Conservation (phyloP, 169 alveolate genomes). For the Eimeria brunetti region DNA sequence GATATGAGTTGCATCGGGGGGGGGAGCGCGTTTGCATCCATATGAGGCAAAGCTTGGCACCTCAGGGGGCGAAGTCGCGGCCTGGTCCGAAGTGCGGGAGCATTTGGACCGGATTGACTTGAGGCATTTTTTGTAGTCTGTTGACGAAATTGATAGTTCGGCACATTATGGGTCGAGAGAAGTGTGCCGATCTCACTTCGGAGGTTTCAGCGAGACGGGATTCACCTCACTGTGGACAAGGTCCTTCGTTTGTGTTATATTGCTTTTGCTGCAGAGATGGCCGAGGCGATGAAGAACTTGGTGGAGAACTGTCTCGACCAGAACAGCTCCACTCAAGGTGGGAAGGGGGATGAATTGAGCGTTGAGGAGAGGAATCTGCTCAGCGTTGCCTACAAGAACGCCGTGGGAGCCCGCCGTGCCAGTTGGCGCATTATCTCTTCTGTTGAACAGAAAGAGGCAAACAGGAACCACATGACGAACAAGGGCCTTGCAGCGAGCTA, state of each 20-base stretch:
- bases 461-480: constrained; percentile 94
- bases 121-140: neutral
- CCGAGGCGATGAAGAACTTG: constrained; percentile 83
- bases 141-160: neutral
- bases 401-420: constrained; percentile 99
- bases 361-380: constrained; percentile 87
- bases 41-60: neutral
- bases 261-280: constrained; percentile 73
- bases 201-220: neutral
- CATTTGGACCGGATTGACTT: neutral
- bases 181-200: neutral
- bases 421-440: constrained; percentile 98
- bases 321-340: constrained; percentile 56
- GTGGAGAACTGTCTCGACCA: constrained; percentile 80
- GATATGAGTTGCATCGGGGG: neutral
- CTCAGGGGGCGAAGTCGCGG: neutral
- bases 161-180: neutral
- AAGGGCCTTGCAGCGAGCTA: constrained; percentile 95
- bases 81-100: neutral
- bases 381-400: constrained; percentile 99
- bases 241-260: neutral
- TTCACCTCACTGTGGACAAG: neutral
- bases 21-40: neutral
- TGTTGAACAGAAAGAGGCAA: constrained; percentile 97
- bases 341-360: constrained; percentile 77